Evolutionary conservation across 1,284 basidiomycete species (phyloP).

Genomic region (Ceratobasidium theobromae): DNA sequence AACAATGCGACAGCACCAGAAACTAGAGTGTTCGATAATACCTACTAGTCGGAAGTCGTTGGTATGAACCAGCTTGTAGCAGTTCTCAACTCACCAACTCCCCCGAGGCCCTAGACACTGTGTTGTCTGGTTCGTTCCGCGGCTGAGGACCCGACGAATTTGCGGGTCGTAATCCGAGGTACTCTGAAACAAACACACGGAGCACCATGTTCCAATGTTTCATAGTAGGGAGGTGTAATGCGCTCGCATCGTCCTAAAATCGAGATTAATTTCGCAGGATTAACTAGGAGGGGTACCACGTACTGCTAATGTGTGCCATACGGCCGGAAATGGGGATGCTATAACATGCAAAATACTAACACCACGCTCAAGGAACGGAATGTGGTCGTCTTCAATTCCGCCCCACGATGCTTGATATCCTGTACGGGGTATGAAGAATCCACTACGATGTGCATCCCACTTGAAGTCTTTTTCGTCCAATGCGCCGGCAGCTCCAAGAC

Average conservation of each 20-base stretch:
- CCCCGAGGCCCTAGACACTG: conserved; percentile 6
- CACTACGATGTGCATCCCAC: conserved; percentile 44
- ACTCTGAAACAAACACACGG: conserved; percentile 87
- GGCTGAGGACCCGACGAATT: conserved; percentile 1
- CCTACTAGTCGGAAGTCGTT: conserved; percentile 11
- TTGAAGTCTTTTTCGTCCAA: conserved; percentile 50
- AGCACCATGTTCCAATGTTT: conserved; percentile 88
- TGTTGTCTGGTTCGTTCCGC: conserved; percentile 6
- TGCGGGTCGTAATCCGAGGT: conserved; percentile 62
- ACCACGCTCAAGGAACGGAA: conserved; percentile 83
- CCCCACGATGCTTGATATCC: conserved; percentile 49
- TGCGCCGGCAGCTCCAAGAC: conserved; percentile 60
- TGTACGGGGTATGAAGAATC: conserved; percentile 62
- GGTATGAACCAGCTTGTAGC: neutral
- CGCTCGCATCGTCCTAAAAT: conserved; percentile 80
- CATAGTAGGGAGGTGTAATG: conserved; percentile 84
- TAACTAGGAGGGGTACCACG: conserved; percentile 39
- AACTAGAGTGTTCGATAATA: neutral
- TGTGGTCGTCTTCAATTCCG: conserved; percentile 91
- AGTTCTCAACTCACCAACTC: conserved; percentile 11
- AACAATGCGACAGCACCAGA: neutral
- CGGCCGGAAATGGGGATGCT: conserved; percentile 81
- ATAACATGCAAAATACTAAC: conserved; percentile 93
- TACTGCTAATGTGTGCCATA: conserved; percentile 86
- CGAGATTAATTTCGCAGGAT: conserved; percentile 8